phyloP scores from a whole-genome alignment of 2,329 filamentous ascomycete species.

The Ilyonectria mors-panacis region DNA sequence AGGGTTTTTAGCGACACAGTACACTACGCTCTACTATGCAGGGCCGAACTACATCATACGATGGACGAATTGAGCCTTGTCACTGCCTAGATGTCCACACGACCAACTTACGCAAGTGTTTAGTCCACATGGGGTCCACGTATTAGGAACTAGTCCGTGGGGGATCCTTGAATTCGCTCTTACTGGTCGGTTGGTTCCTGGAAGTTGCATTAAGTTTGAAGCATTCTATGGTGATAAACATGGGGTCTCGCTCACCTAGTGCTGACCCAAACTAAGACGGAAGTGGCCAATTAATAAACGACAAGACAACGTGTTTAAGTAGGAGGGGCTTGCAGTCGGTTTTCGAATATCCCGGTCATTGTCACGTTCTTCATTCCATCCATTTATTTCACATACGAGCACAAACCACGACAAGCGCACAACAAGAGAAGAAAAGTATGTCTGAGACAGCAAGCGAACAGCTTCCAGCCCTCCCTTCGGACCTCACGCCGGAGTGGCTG shows the following conservation, averaged over 20 bases:
- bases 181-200: not conserved
- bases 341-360: conserved; percentile 7
- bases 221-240: not conserved
- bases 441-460: conserved; percentile 4
- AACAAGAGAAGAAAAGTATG: conserved; percentile 17
- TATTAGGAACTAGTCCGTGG: not conserved
- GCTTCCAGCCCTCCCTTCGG: conserved; percentile 43
- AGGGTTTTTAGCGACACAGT: not conserved
- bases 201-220: not conserved
- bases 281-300: not conserved
- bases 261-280: not conserved
- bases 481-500: conserved; percentile 44
- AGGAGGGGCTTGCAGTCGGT: not conserved
- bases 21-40: no score
- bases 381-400: conserved; percentile 12
- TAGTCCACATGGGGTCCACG: not conserved
- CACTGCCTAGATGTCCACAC: not conserved
- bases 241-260: not conserved
- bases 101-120: not conserved
- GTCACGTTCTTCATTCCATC: not conserved
- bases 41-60: not conserved
- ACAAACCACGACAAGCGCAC: not conserved
- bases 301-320: not conserved
- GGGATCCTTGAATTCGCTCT: not conserved
- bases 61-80: not conserved